Base-by-base conservation (phyloP, 805 yeast genomes). In the Clavispora vitiphila region DNA sequence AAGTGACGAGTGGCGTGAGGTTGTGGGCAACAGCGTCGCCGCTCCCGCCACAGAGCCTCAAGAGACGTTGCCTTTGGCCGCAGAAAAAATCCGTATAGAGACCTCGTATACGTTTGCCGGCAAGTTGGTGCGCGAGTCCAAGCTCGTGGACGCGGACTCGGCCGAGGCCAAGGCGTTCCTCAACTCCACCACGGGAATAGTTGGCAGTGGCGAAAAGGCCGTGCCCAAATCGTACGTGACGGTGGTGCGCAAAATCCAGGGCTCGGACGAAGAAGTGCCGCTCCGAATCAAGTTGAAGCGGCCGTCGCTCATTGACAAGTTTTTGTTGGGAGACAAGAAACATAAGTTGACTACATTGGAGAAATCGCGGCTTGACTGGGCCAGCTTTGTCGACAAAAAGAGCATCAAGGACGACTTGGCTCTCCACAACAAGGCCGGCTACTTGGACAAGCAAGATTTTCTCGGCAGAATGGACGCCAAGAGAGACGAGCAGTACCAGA, bases 361-460 rank as follows among this genome's bases (percentile, higher is more conserved):
- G 59, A 93, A 93, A 63, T 86, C 96, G 1, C 72, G 95, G 48
- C 71, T 93, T 38, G 99, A 93, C 63, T 93, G 98, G 96, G 95
- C 95, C 1, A 79, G 86, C 36, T 89, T 86, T 64, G 96, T 93
- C 23, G 97, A 91, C 63, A 76, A 84, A 49, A 81, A 82, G 49
- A 89, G 89, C 42, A 81, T 93, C 36, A 73, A 77, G 39, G 96
- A 87, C 50, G 99, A 93, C 48, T 75, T 93, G 56, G 75, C 73
- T 37, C 74, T 77, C 42, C 84, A 83, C 57, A 90, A 89, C 59
- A 90, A 86, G 68, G 93, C 82, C 39, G 99, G 99, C 8, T 93
- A 82, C 63, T 67, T 93, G 55, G 96, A 87, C 47, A 88, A 80
- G 57, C 97, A 91, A 61, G 96, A 86, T 51, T 93, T 93, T 75